phyloP scores from a whole-genome alignment of 2,329 filamentous ascomycete genomes.

The Talaromyces sp. region DNA sequence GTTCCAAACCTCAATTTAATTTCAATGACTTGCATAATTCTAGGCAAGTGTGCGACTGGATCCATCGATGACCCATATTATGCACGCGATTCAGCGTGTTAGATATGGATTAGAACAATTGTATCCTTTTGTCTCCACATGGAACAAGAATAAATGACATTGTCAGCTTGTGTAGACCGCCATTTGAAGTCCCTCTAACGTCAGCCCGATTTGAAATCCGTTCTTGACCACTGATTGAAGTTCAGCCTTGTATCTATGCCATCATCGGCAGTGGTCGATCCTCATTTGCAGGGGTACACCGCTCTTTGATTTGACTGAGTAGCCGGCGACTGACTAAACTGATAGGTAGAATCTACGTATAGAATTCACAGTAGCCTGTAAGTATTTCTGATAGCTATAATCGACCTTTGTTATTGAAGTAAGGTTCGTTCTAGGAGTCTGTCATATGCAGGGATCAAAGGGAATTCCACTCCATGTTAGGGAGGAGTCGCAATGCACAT shows the following conservation, averaged over 20 bases:
- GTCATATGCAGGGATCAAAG: background rate
- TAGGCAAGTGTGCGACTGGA: too few relatives aligned
- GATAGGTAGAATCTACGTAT: background rate
- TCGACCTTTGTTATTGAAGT: background rate
- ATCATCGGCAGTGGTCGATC: background rate
- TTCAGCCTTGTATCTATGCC: background rate
- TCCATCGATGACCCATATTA: background rate
- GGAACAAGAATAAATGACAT: background rate
- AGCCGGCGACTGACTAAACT: background rate
- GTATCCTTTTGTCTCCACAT: background rate
- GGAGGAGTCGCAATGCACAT: background rate
- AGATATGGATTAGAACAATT: background rate
- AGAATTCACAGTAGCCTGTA: background rate
- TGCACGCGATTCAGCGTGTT: background rate
- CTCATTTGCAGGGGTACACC: background rate
- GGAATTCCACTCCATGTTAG: background rate
- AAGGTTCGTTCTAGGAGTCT: background rate
- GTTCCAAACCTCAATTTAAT: too few relatives aligned
- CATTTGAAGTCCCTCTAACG: background rate
- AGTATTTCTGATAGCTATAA: background rate
- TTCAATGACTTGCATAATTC: background rate
- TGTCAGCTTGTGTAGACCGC: background rate
- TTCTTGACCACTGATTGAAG: too few relatives aligned
- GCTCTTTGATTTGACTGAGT: background rate
- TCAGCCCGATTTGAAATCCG: background rate